Evolutionary conservation across 768 basidiomycete genomes (phyloP), one percentile per base, ranked within the genome.

Genomic region (Pleurotus citrinopileatus): DNA sequence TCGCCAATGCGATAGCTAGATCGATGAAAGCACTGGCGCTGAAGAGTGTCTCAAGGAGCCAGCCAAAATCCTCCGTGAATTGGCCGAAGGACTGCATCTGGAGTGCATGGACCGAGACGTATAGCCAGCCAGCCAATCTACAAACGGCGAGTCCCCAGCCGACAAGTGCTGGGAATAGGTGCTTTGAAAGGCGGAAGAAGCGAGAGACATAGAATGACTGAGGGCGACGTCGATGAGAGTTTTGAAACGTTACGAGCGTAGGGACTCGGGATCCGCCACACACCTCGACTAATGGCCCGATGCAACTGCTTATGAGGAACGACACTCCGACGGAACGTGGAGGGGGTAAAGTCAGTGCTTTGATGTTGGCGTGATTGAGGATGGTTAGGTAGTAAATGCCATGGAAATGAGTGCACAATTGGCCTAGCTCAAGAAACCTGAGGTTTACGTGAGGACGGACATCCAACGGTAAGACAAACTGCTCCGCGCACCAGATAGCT

Each of bases 361-460:
- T 12, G 12, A 36, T 17, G 22, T 51, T 34, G n/a, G 12, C 32
- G 34, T 51, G 48, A 25, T 51, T 17, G 19, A 20, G 12, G 19
- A 51, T 17, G 17, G 34, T 25, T 13, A 51, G 22, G 34, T 51
- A 51, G 34, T 51, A 51, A 23, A 51, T 37, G n/a, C 48, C 48
- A 37, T 51, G 48, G 7, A 51, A 51, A 25, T 36, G 19, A 9
- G 48, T 29, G 32, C n/a, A 37, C 5, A 51, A 34, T 23, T 51
- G 48, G 7, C 48, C 48, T 17, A 51, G 48, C 34, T 51, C 48
- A n/a, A 51, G 48, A 23, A 34, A 51, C 48, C 48, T 51, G n/a
- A 34, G n/a, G 32, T n/a, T n/a, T n/a, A n/a, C n/a, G n/a, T n/a
- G n/a, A n/a, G n/a, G n/a, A n/a, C n/a, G n/a, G n/a, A n/a, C n/a